Evolutionary conservation across 805 yeast species (phyloP).

Genomic region (Wickerhamiella parazyma): DNA sequence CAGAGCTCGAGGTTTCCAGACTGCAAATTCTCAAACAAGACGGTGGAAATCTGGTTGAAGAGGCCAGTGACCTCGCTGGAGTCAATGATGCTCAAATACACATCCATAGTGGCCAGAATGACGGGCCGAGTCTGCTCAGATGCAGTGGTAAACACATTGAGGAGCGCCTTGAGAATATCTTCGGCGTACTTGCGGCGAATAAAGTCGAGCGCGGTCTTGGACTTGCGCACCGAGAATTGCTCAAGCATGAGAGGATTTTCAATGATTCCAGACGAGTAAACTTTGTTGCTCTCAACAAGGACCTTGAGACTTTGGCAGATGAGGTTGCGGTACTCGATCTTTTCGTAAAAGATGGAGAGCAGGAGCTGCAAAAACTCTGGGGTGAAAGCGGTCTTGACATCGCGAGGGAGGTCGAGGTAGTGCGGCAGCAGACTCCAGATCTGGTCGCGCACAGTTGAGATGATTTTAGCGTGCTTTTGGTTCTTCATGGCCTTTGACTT

Average conservation of each 20-base stretch:
- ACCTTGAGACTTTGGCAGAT: slow-evolving; percentile 71
- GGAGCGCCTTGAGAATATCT: slow-evolving; percentile 71
- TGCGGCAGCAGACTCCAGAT: slow-evolving; percentile 84
- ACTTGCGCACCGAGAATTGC: slow-evolving; percentile 42
- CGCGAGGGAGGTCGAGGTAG: slow-evolving; percentile 77
- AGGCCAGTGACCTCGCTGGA: slow-evolving; percentile 55
- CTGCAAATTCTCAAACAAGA: slow-evolving; percentile 56
- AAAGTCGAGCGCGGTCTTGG: slow-evolving; percentile 46
- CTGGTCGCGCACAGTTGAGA: slow-evolving; percentile 78
- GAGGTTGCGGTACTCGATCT: slow-evolving; percentile 61
- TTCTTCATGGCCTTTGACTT: slow-evolving; percentile 18
- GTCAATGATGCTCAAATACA: slow-evolving; percentile 57
- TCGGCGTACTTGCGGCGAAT: slow-evolving; percentile 43
- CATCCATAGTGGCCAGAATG: slow-evolving; percentile 75
- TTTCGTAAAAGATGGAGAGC: slow-evolving; percentile 59
- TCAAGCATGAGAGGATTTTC: slow-evolving; percentile 49
- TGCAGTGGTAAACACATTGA: slow-evolving; percentile 82
- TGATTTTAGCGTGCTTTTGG: slow-evolving; percentile 61
- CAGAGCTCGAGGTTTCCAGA: slow-evolving; percentile 32
- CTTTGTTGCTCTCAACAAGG: slow-evolving; percentile 62
- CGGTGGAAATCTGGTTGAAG: slow-evolving; percentile 72
- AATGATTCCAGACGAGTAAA: slow-evolving; percentile 43
- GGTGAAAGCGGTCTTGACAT: slow-evolving; percentile 48
- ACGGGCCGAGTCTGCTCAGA: slow-evolving; percentile 65
- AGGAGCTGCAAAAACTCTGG: slow-evolving; percentile 67